A percentile compares a stretch with the other conserved stretches of the same genome.
phyloP scores from a whole-genome alignment of 257 asterid species.

The Capsicum pubescens region DNA sequence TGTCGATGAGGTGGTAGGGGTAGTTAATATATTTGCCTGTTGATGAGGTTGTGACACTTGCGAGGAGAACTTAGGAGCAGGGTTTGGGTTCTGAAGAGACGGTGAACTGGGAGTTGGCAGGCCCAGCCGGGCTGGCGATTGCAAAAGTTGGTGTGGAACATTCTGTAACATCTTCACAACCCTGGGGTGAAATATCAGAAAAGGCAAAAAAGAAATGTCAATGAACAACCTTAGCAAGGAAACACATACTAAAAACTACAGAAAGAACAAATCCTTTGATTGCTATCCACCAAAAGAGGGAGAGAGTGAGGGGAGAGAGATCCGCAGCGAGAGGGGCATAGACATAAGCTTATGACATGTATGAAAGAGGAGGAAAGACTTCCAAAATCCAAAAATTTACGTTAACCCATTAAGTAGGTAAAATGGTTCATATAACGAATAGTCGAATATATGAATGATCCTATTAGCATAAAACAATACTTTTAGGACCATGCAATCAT shows the following conservation, averaged over 20 bases:
- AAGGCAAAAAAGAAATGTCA: background rate
- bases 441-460: background rate
- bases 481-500: background rate
- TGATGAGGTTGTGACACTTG: constrained; percentile 61
- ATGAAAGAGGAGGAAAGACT: background rate
- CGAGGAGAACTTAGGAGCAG: constrained; percentile 67
- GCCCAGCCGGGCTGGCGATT: constrained; percentile 91
- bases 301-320: too few species aligned
- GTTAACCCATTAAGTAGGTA: background rate
- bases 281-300: background rate
- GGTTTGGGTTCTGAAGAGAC: constrained; percentile 67
- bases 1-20: constrained; percentile 61
- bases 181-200: background rate
- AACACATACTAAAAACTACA: constrained; percentile 10
- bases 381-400: background rate
- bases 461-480: constrained; percentile 3
- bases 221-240: background rate
- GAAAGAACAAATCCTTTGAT: background rate
- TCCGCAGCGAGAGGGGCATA: background rate
- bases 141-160: constrained; percentile 80
- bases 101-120: constrained; percentile 92
- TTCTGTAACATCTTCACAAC: constrained; percentile 62
- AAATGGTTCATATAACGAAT: constrained; percentile 7
- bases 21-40: constrained; percentile 45
- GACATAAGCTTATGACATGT: background rate